Evolutionary conservation across 2,329 filamentous ascomycete species (phyloP).

Genomic region (Fusarium austroafricanum): DNA sequence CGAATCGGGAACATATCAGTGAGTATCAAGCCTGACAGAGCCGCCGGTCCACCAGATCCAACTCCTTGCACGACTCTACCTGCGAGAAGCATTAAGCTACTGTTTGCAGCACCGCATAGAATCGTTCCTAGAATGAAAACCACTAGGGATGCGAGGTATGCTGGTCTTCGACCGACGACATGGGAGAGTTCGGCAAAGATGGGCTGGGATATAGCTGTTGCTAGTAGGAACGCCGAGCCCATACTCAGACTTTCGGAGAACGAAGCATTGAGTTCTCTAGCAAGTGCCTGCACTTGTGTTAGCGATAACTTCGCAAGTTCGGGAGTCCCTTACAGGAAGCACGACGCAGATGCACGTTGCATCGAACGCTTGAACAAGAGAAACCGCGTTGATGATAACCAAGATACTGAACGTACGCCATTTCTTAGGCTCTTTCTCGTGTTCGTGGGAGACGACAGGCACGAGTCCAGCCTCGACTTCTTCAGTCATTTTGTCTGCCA

Average conservation of each 20-base stretch:
- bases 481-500: background rate
- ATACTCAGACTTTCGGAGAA: conserved; percentile 43
- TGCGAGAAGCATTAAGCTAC: conserved; percentile 47
- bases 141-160: conserved; percentile 33
- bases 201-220: conserved; percentile 71
- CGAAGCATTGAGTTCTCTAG: conserved; percentile 42
- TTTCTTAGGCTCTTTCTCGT: background rate
- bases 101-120: conserved; percentile 50
- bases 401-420: conserved; percentile 35
- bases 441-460: background rate
- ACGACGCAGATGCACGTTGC: conserved; percentile 46
- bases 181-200: conserved; percentile 53
- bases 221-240: conserved; percentile 76
- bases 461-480: background rate
- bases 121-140: conserved; percentile 57
- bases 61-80: conserved; percentile 53
- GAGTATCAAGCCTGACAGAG: conserved; percentile 50
- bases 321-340: conserved; percentile 40
- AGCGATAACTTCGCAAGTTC: background rate
- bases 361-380: conserved; percentile 43
- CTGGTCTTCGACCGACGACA: conserved; percentile 51
- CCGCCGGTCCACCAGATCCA: conserved; percentile 51
- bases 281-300: conserved; percentile 35
- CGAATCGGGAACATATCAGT: conserved; percentile 56
- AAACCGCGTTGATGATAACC: conserved; percentile 37